Evolutionary conservation across 495 filamentous ascomycete genomes (phyloP), one percentile per base, ranked within the genome.

Genomic region (Massariosphaeria phaeospora): DNA sequence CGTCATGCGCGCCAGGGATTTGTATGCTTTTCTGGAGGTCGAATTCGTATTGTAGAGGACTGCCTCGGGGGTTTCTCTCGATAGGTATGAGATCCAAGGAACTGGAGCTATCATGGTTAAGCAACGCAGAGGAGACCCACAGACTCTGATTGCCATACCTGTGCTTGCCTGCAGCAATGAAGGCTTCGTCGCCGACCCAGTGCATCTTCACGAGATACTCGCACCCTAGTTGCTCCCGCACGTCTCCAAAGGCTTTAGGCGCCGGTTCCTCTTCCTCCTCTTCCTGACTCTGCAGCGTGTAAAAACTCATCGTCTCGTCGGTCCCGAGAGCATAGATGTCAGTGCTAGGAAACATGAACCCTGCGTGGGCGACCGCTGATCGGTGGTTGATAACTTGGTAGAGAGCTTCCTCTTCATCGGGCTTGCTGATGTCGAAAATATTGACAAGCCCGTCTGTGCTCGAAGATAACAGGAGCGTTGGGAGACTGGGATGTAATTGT

Each of bases 361-460:
- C 88, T 17, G 89, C 84, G 55, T 84, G 87, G 68, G 95, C 88
- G 30, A 98, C 81, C 1, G 89, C 91, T 48, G 76, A 73, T 5
- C 78, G 82, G 67, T 93, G 88, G 72, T 98, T 96, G 69, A 95
- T 83, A 11, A 93, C 85, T 65, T 90, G 86, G 30, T 85, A 72
- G 6, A 96, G 72, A 0, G 90, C 86, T 18, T 95, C 89, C 65
- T 96, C 89, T 47, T 66, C 64, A 18, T 64, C 88, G 21, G 78
- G 65, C 31, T 88, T 79, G 17, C 72, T 75, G 12, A 79, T 84
- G 66, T 96, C 82, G 71, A 86, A 94, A 41, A 95, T 72, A 63
- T 90, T 95, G 48, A 96, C 77, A 0, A 96, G 79, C 12, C 87
- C 87, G 73, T 98, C 93, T n/a, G 89, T 96, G 46, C 86, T 90